phyloP scores from a whole-genome alignment of 257 asterid genomes.

The Thymus quinquecostatus region DNA sequence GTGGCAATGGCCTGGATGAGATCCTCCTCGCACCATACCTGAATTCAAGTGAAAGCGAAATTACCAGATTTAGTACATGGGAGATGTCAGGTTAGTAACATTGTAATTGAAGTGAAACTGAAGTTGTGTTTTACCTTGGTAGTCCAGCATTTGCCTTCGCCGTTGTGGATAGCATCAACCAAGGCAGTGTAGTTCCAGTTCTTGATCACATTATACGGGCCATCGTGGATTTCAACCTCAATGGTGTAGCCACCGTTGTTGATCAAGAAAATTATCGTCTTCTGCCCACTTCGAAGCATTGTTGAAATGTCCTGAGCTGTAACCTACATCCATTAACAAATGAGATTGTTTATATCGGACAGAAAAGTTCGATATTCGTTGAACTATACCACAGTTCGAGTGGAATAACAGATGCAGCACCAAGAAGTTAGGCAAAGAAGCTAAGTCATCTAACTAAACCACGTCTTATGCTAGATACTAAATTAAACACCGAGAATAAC shows the following conservation, averaged over 20 bases:
- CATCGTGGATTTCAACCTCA: slow-evolving; percentile 85
- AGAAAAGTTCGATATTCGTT: no score
- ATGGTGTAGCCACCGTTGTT: slow-evolving; percentile 85
- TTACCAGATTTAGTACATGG: neutral
- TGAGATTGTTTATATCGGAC: neutral
- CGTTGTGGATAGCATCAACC: slow-evolving; percentile 75
- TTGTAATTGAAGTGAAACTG: no score
- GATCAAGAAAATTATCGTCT: slow-evolving; percentile 70
- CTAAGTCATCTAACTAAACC: neutral
- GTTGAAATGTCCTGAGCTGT: slow-evolving; percentile 80
- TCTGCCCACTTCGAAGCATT: slow-evolving; percentile 67
- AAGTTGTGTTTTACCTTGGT: slow-evolving; percentile 55
- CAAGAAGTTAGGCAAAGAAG: neutral
- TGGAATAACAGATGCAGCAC: neutral
- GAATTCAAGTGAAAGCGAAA: neutral
- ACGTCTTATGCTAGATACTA: neutral
- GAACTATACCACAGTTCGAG: no score
- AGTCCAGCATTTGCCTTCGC: slow-evolving; percentile 92
- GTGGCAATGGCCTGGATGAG: slow-evolving; percentile 63
- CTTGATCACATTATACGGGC: slow-evolving; percentile 88
- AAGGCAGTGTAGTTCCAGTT: slow-evolving; percentile 85
- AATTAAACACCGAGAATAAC: neutral
- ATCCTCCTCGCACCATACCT: slow-evolving; percentile 72
- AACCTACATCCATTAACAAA: slow-evolving; percentile 45
- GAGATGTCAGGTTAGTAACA: neutral